Base-by-base conservation (phyloP, 2,329 filamentous ascomycete species). In the Torrubiellomyces zombiae region DNA sequence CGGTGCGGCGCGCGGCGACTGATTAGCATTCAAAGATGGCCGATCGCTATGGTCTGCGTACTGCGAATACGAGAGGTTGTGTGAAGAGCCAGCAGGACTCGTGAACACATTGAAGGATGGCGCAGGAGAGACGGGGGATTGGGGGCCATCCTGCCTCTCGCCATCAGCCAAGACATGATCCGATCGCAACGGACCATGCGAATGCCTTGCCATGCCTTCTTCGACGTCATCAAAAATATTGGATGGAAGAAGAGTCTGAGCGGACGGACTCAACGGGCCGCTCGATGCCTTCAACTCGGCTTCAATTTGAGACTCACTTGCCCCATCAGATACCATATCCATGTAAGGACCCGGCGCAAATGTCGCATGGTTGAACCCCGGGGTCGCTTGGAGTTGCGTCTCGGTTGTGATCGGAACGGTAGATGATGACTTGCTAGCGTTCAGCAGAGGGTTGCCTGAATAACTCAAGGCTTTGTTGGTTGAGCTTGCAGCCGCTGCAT, bases 191-290 rank as follows among this genome's bases (percentile, higher is more conserved):
- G 54, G 50, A 11, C 41, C 51, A 4, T 33, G 30, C 6, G 28
- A 30, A 12, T 30, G n/a, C 31, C 18, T 36, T 55, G n/a, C 58
- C 53, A 10, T 74, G 71, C 19, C 60, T 23, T 75, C 72, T 21
- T 73, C 55, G n/a, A 37, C 45, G 35, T 78, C 74, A 25, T 75
- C 70, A 32, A 67, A 55, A 31, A 66, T 63, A n/a, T 55, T 58
- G 5, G 78, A 77, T 1, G 80, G 80, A 10, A 91, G 53, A 4
- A 86, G 56, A 10, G 74, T 65, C 15, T 76, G 72, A 3, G 79
- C 80, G 4, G 76, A 77, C 2, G 80, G 80, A 38, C 77, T 85
- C 44, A 86, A 66, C 1, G 76, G 76, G 3, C 75, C 78, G 15
- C 67, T 71, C 11, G 60, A 64, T 3, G 59, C 59, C 29, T 67